Base-by-base conservation (phyloP, 169 alveolate species). In the Sarcocystis neurona region DNA sequence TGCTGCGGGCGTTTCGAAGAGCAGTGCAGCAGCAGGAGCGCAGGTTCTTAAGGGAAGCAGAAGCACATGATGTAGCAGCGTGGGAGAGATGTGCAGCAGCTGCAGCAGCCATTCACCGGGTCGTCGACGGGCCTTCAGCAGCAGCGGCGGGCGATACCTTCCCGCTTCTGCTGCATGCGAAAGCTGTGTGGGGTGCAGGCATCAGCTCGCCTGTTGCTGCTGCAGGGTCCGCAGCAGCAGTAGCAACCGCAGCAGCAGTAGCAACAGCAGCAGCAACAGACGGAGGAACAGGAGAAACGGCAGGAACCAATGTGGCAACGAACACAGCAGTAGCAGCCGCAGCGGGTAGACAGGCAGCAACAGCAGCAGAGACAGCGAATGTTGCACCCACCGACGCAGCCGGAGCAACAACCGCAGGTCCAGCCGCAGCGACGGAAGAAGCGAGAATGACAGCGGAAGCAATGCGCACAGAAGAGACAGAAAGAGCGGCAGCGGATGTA, bases 171-270 rank as follows among this genome's bases (percentile, higher is more conserved):
- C 32, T 43, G n/a, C 32, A 85, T 46, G 1, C n/a, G 43, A 15
- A 47, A 27, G 63, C 50, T 44, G n/a, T 0, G 48, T 39, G 78
- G 74, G 68, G 79, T 2, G 90, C 12, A 2, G 79, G 50, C 56
- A 23, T 79, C 56, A 50, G 15, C 88, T 4, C 56, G 63, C n/a
- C 63, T n/a, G 88, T 43, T 18, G 88, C 34, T 27, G 60, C 53
- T 53, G 46, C 79, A 58, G n/a, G n/a, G n/a, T n/a, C n/a, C n/a
- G 79, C 88, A 37, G 63, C 88, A 2, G 75, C 87, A 34, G 75
- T 74, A 60, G 50, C 70, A 78, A 47, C 47, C 34, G 20, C 68
- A 34, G 75, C 56, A 4, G 44, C 43, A 47, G 23, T 30, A n/a
- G 5, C 86, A 75, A 60, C 8, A 0, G 58, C 27, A 43, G 63